A percentile compares a stretch with the other conserved stretches of the same genome.
Conservation (phyloP, 306 rosid genomes). For the Lablab purpureus region DNA sequence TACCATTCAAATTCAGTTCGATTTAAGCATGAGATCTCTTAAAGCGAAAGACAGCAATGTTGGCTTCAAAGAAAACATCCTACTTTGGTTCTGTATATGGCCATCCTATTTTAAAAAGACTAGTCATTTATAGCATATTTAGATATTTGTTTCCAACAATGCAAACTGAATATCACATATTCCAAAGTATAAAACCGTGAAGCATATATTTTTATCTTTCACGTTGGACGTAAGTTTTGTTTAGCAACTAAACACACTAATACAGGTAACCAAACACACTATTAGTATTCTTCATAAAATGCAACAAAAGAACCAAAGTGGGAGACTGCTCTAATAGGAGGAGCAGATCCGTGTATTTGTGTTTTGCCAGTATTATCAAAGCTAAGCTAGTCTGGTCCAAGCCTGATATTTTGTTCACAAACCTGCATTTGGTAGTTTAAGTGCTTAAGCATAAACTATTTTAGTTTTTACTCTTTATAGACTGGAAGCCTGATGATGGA, state of each 20-base stretch:
- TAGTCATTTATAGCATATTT: not conserved
- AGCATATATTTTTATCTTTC: too few species aligned
- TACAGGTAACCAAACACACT: too few species aligned
- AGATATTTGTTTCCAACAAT: too few species aligned
- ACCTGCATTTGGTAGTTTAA: not conserved
- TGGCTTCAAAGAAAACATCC: conserved; percentile 1
- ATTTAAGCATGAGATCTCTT: conserved; percentile 2
- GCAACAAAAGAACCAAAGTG: not conserved
- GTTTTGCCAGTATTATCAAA: not conserved
- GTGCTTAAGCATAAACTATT: not conserved
- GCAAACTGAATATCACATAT: too few species aligned
- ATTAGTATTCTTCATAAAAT: not conserved
- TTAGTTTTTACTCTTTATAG: not conserved
- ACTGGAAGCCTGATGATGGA: not conserved
- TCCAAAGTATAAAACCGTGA: too few species aligned
- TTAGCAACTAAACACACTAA: too few species aligned
- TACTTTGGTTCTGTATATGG: not conserved
- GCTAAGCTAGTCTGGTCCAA: not conserved
- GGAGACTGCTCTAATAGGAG: not conserved
- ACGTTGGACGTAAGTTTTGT: too few species aligned
- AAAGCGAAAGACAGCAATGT: not conserved
- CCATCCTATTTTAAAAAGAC: not conserved
- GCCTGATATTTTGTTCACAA: not conserved
- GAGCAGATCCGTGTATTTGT: not conserved
- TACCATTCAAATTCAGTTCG: not conserved